Percentiles rank a stretch among this genome's conserved stretches.
Evolutionary conservation across 1,139 yeast genomes (phyloP).

Genomic region (Candida sp.): DNA sequence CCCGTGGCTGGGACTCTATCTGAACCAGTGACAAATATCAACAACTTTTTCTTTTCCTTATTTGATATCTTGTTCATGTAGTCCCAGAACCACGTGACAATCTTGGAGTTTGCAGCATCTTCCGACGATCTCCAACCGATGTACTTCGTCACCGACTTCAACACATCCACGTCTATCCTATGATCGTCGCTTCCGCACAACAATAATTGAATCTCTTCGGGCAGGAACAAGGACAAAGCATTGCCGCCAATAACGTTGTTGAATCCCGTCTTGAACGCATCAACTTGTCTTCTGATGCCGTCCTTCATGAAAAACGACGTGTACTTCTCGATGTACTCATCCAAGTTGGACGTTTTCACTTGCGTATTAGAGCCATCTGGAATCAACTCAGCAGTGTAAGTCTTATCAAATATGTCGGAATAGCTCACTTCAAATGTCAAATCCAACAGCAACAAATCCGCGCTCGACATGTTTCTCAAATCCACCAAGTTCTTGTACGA

Average conservation of each 20-base stretch:
- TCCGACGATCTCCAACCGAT: slow-evolving; percentile 53
- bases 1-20: slow-evolving; percentile 96
- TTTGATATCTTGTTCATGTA: slow-evolving; percentile 53
- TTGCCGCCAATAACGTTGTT: slow-evolving; percentile 79
- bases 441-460: slow-evolving; percentile 33
- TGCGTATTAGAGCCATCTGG: slow-evolving; percentile 54
- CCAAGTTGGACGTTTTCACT: slow-evolving; percentile 63
- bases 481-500: slow-evolving; percentile 61
- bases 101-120: slow-evolving; percentile 36
- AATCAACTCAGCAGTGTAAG: slow-evolving; percentile 52
- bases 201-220: slow-evolving; percentile 80
- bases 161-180: slow-evolving; percentile 65
- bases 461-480: slow-evolving; percentile 46
- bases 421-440: slow-evolving; percentile 45
- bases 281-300: slow-evolving; percentile 56
- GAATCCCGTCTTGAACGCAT: slow-evolving; percentile 72
- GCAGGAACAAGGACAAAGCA: slow-evolving; percentile 75
- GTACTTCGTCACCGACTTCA: slow-evolving; percentile 76
- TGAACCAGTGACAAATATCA: slow-evolving; percentile 87
- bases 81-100: slow-evolving; percentile 88
- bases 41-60: slow-evolving; percentile 59
- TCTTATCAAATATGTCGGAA: slow-evolving; percentile 40
- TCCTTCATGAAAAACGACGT: slow-evolving; percentile 61
- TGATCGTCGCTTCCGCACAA: slow-evolving; percentile 78
- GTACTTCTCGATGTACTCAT: slow-evolving; percentile 65